Conservation (phyloP, 2,329 filamentous ascomycete species). For the Stenocarpella maydis region DNA sequence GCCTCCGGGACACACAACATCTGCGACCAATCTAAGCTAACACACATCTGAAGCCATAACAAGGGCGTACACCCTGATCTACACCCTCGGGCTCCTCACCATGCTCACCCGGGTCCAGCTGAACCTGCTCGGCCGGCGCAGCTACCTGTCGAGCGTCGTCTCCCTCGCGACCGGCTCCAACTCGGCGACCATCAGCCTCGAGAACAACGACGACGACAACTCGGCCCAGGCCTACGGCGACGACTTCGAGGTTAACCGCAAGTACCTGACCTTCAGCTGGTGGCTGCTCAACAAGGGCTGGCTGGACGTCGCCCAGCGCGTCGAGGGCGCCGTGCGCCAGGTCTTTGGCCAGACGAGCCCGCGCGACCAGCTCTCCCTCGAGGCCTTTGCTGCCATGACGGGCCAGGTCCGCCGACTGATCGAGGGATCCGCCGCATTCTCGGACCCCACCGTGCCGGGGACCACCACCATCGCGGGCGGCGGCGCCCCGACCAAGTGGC, state of each 20-base stretch:
- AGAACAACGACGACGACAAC: slow-evolving; percentile 92
- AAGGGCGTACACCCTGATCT: slow-evolving; percentile 88
- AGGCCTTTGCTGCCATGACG: slow-evolving; percentile 80
- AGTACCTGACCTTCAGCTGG: slow-evolving; percentile 97
- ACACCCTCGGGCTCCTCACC: slow-evolving; percentile 87
- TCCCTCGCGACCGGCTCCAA: slow-evolving; percentile 81
- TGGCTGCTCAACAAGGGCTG: slow-evolving; percentile 94
- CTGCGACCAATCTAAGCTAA: slow-evolving; percentile 28
- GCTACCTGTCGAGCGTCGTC: slow-evolving; percentile 95
- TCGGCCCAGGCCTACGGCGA: slow-evolving; percentile 84
- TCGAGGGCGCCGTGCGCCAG: slow-evolving; percentile 85
- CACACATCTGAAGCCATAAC: slow-evolving; percentile 73
- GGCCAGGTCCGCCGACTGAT: slow-evolving; percentile 84
- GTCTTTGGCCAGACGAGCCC: slow-evolving; percentile 91
- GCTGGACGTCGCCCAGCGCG: slow-evolving; percentile 80
- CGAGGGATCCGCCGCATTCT: slow-evolving; percentile 63
- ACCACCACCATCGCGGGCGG: background rate
- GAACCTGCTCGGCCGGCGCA: slow-evolving; percentile 93
- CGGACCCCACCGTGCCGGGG: slow-evolving; percentile 10
- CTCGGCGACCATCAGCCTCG: slow-evolving; percentile 82
- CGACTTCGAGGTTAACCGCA: slow-evolving; percentile 95
- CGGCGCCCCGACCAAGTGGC: slow-evolving; percentile 70
- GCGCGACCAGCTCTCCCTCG: slow-evolving; percentile 84
- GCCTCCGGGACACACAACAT: background rate
- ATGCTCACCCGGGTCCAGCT: slow-evolving; percentile 95